phyloP scores from a whole-genome alignment of 805 yeast species.

The Metschnikowia reukaufii region DNA sequence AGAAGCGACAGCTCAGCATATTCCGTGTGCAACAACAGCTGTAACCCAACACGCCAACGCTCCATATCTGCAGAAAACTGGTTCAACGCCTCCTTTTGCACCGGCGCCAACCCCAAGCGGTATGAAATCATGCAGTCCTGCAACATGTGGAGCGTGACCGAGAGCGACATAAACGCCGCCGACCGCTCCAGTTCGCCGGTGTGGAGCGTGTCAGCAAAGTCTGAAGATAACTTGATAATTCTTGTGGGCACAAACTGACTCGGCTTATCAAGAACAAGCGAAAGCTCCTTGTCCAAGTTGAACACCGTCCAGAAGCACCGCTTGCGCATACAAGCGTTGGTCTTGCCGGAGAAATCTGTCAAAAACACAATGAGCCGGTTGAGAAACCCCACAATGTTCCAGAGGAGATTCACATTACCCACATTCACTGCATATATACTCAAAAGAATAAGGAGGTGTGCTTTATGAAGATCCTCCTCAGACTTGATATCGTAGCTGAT shows the following conservation, averaged over 20 bases:
- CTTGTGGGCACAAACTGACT: conserved; percentile 32
- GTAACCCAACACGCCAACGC: conserved; percentile 36
- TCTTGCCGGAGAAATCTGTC: conserved; percentile 16
- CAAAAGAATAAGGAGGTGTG: conserved; percentile 33
- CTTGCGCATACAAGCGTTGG: conserved; percentile 12
- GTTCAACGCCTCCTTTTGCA: conserved; percentile 12
- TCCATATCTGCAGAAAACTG: conserved; percentile 34
- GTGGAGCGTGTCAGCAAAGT: conserved; percentile 17
- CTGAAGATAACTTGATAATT: conserved; percentile 21
- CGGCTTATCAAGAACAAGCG: conserved; percentile 35
- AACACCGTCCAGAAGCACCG: conserved; percentile 39
- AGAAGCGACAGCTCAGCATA: conserved; percentile 28
- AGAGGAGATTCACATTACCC: conserved; percentile 28
- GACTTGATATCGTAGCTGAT: conserved; percentile 28
- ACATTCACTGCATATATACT: conserved; percentile 32
- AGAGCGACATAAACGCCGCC: conserved; percentile 21
- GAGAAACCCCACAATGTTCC: conserved; percentile 39
- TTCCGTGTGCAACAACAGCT: conserved; percentile 28
- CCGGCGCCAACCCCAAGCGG: conserved; percentile 15
- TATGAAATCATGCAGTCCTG: conserved; percentile 27
- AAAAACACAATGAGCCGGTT: conserved; percentile 24
- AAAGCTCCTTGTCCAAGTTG: conserved; percentile 40
- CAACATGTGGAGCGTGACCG: conserved; percentile 26
- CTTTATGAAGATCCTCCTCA: conserved; percentile 28
- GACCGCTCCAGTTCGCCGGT: conserved; percentile 27